Evolutionary conservation across 768 basidiomycete species (phyloP).

Genomic region (Neoboletus brunneissimus): DNA sequence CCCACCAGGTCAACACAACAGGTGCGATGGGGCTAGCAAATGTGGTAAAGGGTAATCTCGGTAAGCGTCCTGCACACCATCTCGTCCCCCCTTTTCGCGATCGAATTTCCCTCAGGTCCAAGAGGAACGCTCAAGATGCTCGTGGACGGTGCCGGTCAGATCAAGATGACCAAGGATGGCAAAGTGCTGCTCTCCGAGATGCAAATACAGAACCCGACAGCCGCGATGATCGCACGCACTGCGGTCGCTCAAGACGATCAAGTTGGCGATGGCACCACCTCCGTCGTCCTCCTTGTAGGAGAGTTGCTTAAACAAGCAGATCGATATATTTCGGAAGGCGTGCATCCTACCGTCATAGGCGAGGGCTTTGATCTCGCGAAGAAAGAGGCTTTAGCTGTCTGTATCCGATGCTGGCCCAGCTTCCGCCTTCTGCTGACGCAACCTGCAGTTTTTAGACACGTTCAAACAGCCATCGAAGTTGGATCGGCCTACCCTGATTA

Average conservation of each 20-base stretch:
- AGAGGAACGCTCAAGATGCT: conserved; percentile 99
- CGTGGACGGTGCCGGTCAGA: conserved; percentile 95
- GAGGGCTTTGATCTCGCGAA: conserved; percentile 97
- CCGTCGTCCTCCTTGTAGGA: conserved; percentile 92
- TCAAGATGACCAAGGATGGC: conserved; percentile 99
- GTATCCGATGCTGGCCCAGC: conserved; percentile 32
- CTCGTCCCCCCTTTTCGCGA: conserved; percentile 18
- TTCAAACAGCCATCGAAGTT: conserved; percentile 79
- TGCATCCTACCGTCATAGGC: conserved; percentile 93
- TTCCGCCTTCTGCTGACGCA: conserved; percentile 21
- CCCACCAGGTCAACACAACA: conserved; percentile 75
- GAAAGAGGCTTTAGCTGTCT: conserved; percentile 85
- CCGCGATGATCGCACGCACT: conserved; percentile 97
- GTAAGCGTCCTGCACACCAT: conserved; percentile 44
- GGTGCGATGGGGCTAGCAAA: conserved; percentile 97
- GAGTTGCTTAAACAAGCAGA: conserved; percentile 97
- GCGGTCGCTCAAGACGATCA: conserved; percentile 99
- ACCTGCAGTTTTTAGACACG: conserved; percentile 78
- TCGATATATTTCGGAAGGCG: conserved; percentile 96
- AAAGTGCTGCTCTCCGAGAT: conserved; percentile 98
- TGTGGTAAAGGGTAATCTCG: conserved; percentile 96
- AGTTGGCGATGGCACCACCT: conserved; percentile 98
- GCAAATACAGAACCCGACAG: conserved; percentile 99
- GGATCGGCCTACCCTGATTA: conserved; percentile 88
- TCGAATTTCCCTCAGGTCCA: conserved; percentile 59